These are phyloP conservation scores for Penicillium taxi DNA, from an alignment of 495 filamentous ascomycete species.

Conservation along the genomic window DNA sequence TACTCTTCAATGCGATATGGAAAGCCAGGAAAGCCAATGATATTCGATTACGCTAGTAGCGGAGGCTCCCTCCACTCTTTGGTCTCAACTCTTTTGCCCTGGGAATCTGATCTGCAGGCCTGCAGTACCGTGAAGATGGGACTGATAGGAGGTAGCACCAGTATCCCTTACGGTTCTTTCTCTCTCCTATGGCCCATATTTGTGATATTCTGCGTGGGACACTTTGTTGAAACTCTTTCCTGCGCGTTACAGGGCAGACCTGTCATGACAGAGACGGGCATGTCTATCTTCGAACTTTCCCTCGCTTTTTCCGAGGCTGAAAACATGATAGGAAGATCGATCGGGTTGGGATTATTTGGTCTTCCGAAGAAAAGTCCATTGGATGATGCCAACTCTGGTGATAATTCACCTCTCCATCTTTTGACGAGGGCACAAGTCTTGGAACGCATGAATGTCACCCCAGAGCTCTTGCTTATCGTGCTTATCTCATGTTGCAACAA, in stretches of 20 bases:
- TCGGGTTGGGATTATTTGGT: slow-evolving; percentile 63
- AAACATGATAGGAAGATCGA: slow-evolving; percentile 65
- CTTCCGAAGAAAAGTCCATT: slow-evolving; percentile 30
- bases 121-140: slow-evolving; percentile 69
- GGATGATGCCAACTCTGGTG: slow-evolving; percentile 15
- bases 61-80: slow-evolving; percentile 63
- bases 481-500: slow-evolving; percentile 86
- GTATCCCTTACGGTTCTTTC: slow-evolving; percentile 59
- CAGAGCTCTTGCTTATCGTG: slow-evolving; percentile 78
- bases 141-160: slow-evolving; percentile 32
- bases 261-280: slow-evolving; percentile 77
- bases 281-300: slow-evolving; percentile 95
- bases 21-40: slow-evolving; percentile 52
- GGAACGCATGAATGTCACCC: slow-evolving; percentile 67
- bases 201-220: slow-evolving; percentile 67
- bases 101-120: slow-evolving; percentile 59
- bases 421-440: slow-evolving; percentile 39
- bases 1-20: slow-evolving; percentile 69
- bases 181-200: slow-evolving; percentile 85
- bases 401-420: slow-evolving; percentile 28
- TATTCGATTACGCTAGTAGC: slow-evolving; percentile 64
- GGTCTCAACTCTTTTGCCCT: slow-evolving; percentile 58
- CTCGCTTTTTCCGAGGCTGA: slow-evolving; percentile 95
- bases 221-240: slow-evolving; percentile 79
- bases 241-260: slow-evolving; percentile 83